A percentile compares a stretch with the other conserved stretches of the same genome.
Evolutionary conservation across 2,329 filamentous ascomycete genomes (phyloP).

Genomic region (Ascocoryne sarcoides): DNA sequence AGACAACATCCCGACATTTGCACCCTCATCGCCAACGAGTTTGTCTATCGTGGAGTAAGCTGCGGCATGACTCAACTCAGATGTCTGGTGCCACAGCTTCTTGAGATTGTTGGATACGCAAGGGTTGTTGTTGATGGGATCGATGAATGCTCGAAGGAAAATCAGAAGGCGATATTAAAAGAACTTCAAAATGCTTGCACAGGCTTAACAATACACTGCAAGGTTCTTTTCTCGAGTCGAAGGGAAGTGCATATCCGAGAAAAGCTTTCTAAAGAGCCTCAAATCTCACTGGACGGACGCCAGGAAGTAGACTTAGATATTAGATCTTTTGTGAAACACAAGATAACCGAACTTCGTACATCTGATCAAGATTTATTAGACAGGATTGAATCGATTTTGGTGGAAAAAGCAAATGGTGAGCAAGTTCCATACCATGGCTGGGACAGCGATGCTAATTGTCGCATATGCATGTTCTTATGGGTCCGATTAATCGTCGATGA

Average conservation of each 20-base stretch:
- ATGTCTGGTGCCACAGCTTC: slow-evolving; percentile 5
- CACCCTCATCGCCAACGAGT: slow-evolving; percentile 8
- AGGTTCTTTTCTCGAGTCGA: slow-evolving; percentile 8
- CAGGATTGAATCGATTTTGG: slow-evolving; percentile 5
- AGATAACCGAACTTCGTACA: slow-evolving; percentile 4
- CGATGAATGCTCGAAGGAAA: slow-evolving; percentile 6
- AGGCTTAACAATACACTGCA: background rate
- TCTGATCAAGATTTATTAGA: slow-evolving; percentile 3
- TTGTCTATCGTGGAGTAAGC: slow-evolving; percentile 3
- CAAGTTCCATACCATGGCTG: background rate
- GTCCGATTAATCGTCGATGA: slow-evolving; percentile 8
- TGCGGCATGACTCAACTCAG: slow-evolving; percentile 7
- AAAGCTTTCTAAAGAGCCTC: slow-evolving; percentile 3
- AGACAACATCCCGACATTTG: slow-evolving; percentile 2
- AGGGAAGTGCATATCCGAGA: slow-evolving; percentile 7
- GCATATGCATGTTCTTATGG: slow-evolving; percentile 13
- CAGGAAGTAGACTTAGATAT: slow-evolving; percentile 7
- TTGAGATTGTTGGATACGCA: background rate
- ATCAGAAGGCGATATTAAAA: slow-evolving; percentile 9
- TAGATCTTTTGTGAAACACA: slow-evolving; percentile 4
- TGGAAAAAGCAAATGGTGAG: slow-evolving; percentile 10
- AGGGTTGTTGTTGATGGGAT: slow-evolving; percentile 11
- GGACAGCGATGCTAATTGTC: background rate
- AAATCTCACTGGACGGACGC: slow-evolving; percentile 5
- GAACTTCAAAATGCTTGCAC: slow-evolving; percentile 5